These are phyloP conservation scores for Beverwykella pulmonaria DNA, from an alignment of 495 filamentous ascomycete genomes.

Conservation along the genomic window DNA sequence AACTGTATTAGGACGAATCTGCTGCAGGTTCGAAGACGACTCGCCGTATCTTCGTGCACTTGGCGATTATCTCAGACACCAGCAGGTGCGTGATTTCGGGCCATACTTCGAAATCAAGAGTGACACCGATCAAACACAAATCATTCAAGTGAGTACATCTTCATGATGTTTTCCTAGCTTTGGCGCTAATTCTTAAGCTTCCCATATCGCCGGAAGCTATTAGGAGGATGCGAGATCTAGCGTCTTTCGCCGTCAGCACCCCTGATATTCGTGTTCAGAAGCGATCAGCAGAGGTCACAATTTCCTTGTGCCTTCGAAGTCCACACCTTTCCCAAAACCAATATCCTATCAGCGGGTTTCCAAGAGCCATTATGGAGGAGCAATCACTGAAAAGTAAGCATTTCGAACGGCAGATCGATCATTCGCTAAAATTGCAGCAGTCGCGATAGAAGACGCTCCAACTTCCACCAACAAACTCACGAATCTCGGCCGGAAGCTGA, in stretches of 20 bases:
- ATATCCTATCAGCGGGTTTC: constrained; percentile 4
- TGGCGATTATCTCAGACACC: not conserved
- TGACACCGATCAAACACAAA: not conserved
- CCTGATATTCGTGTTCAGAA: not conserved
- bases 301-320: not conserved
- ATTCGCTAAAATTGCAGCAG: too few species aligned
- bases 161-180: not conserved
- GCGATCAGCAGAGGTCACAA: not conserved
- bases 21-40: constrained; percentile 13
- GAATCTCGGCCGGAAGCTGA: too few species aligned
- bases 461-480: too few species aligned
- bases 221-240: not conserved
- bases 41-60: not conserved
- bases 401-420: too few species aligned
- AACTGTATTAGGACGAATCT: not conserved
- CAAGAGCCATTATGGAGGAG: not conserved
- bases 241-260: not conserved
- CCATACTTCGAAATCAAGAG: constrained; percentile 2
- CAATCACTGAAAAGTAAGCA: too few species aligned
- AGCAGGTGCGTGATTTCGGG: not conserved
- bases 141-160: not conserved
- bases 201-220: too few species aligned
- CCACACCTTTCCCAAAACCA: not conserved
- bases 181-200: too few species aligned
- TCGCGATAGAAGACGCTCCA: too few species aligned